Evolutionary conservation across 2,329 filamentous ascomycete genomes (phyloP).

Genomic region (Helotiales sp.): DNA sequence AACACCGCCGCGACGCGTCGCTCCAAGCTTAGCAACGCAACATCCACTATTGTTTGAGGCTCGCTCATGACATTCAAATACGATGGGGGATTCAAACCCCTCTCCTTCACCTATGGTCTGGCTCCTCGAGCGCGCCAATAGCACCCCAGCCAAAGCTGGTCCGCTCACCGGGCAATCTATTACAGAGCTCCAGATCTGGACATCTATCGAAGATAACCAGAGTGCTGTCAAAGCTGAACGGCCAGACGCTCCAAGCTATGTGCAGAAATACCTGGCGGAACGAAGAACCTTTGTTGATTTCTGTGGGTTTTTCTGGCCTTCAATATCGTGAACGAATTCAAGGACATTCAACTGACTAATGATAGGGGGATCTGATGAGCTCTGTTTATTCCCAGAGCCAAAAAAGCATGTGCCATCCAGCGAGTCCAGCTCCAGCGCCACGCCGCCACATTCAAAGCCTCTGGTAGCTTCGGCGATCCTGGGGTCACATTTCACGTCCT

Average conservation of each 20-base stretch:
- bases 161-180: background rate
- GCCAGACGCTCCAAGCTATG: background rate
- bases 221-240: background rate
- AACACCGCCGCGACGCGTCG: too few relatives aligned
- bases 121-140: background rate
- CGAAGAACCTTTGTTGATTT: background rate
- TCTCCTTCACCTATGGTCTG: background rate
- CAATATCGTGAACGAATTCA: background rate
- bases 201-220: background rate
- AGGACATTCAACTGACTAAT: background rate
- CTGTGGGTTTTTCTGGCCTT: background rate
- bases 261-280: constrained; percentile 4
- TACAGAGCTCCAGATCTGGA: background rate
- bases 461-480: background rate
- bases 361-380: background rate
- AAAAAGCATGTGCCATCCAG: background rate
- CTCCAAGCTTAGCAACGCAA: too few relatives aligned
- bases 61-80: too few relatives aligned
- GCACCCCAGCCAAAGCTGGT: background rate
- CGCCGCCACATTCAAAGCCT: background rate
- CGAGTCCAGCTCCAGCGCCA: background rate
- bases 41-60: too few relatives aligned
- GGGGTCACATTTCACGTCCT: background rate
- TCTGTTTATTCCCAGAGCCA: background rate
- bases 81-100: too few relatives aligned